Base-by-base conservation (phyloP, 805 yeast species). In the Wickerhamomyces kurtzmanii region DNA sequence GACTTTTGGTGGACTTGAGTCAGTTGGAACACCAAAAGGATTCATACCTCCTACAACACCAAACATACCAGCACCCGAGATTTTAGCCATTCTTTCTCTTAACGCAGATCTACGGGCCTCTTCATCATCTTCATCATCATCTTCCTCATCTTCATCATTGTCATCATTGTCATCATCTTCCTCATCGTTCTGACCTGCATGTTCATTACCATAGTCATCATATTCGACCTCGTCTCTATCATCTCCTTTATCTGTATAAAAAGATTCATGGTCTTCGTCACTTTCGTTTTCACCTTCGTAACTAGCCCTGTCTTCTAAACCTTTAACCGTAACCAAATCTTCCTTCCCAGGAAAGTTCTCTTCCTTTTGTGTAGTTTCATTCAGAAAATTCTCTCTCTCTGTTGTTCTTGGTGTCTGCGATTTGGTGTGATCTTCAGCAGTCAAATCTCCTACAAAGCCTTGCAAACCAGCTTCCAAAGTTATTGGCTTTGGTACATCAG, bases 61-160 rank as follows among this genome's bases (percentile, higher is more conserved):
- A 53, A 75, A 68, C 75, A 81, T 71, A 32, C 82, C 78, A 10
- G 75, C 74, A 13, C 95, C 94, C 1, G 96, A 81, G 12, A 89
- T 68, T 43, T 78, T 83, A n/a, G 98, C 97, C 96, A 89, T 89
- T 35, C 96, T 71, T 38, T 82, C 96, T 13, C 93, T 76, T 29
- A 89, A 61, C 6, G 78, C 83, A 26, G 78, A 68, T 42, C 91
- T 70, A 31, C 79, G 71, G 5, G 76, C 62, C 36, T 81, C 91
- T 46, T 82, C 93, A 23, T 73, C 81, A 29, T 81, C 89, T 29
- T 74, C 79, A 1, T 71, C 82, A 0, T 62, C 73, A 3, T 64
- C 73, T 2, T 60, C 73, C 0, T 59, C 73, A 0, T 61, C 75
- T 0, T 57, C 72, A 1, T 59, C 69, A 2, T 55, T 67, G 4